A percentile compares a stretch with the other conserved stretches of the same genome.
phyloP scores from a whole-genome alignment of 306 rosid species.

The Coriaria nepalensis region DNA sequence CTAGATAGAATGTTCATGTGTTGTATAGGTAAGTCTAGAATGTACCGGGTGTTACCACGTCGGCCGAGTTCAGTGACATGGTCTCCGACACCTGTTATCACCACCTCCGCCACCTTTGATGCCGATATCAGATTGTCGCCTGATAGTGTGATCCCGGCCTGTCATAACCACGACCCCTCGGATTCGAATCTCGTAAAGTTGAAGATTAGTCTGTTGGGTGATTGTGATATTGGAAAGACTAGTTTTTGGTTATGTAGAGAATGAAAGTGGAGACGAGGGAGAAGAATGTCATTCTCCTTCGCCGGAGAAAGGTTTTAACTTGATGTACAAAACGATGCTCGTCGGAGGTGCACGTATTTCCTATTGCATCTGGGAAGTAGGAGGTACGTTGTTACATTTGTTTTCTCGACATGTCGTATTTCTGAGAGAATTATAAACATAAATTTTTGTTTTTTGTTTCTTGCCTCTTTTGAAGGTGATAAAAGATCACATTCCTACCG shows the following conservation, averaged over 20 bases:
- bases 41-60: slow-evolving; percentile 35
- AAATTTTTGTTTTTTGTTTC: not conserved
- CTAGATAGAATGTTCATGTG: slow-evolving; percentile 38
- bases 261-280: slow-evolving; percentile 25
- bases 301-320: slow-evolving; percentile 30
- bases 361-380: slow-evolving; percentile 84
- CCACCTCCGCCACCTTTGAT: not conserved
- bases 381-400: slow-evolving; percentile 27
- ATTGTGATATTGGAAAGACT: slow-evolving; percentile 75
- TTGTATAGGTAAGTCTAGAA: slow-evolving; percentile 32
- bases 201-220: slow-evolving; percentile 83
- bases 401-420: not conserved
- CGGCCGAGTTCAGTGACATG: slow-evolving; percentile 3
- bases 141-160: slow-evolving; percentile 3
- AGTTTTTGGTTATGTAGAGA: slow-evolving; percentile 80
- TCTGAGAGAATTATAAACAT: not conserved
- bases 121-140: not conserved
- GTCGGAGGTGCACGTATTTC: slow-evolving; percentile 79
- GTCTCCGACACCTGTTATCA: not conserved
- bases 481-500: slow-evolving; percentile 40
- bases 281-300: not conserved
- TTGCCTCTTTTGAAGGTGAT: slow-evolving; percentile 41
- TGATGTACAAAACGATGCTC: slow-evolving; percentile 53
- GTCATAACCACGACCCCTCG: slow-evolving; percentile 18
- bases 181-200: slow-evolving; percentile 71